Evolutionary conservation across 2,329 filamentous ascomycete genomes (phyloP), one percentile per base, ranked within the genome.

Genomic region (Scytalidium sp.): DNA sequence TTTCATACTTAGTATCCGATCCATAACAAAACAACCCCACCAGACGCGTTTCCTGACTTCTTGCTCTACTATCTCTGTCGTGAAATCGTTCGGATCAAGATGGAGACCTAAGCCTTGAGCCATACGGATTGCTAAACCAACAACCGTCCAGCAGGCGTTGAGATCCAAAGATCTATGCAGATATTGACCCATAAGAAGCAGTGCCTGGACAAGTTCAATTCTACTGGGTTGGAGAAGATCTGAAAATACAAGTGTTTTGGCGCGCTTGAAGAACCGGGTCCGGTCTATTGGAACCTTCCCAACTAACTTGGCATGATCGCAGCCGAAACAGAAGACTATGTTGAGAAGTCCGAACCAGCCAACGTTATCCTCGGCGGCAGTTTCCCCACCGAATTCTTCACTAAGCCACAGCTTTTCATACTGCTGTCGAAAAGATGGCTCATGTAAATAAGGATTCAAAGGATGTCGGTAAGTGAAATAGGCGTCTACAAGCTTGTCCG

Each of bases 151-250:
- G 52, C 64, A 66, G 1, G 64, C 60, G 19, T 65, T 56, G 3
- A 57, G 58, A 23, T 60, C 56, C 1, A 52, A 54, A 0, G 63
- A 60, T 10, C 56, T 64, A 6, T 63, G 64, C 3, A 67, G 60
- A 41, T 67, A 66, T 7, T 62, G 25, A 22, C 93, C 93, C 88
- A 99, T 94, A 41, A 99, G 71, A 41, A 97, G 81, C 53, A 97
- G 75, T 2, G 93, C 91, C 68, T 97, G 94, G 3, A 97, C 93
- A 57, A 97, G 96, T 0, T 94, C 97, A 45, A 97, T 90, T 8
- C 93, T 82, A 62, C 97, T 93, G 61, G 97, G 93, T 68, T 97
- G 93, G 64, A 97, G 97, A 62, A 96, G 97, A 49, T 93, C 93
- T 70, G 97, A 93, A 64, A 94, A 97, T n/a, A 36, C 32, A 2